These are phyloP conservation scores for Suillus variegatus DNA, from an alignment of 768 basidiomycete species.

Conservation along the genomic window DNA sequence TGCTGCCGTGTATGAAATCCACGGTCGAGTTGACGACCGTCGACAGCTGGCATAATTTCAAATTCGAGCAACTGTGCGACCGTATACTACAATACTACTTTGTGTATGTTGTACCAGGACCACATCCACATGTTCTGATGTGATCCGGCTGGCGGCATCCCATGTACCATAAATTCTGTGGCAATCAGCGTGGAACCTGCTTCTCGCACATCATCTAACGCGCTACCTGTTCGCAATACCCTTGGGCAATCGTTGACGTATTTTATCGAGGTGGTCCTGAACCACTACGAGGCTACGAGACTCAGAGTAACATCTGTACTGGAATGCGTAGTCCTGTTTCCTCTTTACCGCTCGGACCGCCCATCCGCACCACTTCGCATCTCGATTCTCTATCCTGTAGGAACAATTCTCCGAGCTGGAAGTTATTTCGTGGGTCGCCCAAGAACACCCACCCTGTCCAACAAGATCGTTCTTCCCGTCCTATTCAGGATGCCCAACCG, in stretches of 20 bases:
- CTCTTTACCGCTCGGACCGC: not conserved
- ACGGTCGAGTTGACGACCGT: not conserved
- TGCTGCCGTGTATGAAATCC: not conserved
- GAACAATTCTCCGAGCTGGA: not conserved
- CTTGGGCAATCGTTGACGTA: not conserved
- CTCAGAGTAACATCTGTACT: not conserved
- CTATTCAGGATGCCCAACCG: not conserved
- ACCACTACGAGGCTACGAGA: not conserved
- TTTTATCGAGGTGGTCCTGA: not conserved
- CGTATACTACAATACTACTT: not conserved
- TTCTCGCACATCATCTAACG: not conserved
- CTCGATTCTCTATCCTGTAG: not conserved
- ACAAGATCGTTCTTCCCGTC: not conserved
- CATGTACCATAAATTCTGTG: not conserved
- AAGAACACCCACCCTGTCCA: not conserved
- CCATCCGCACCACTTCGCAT: not conserved
- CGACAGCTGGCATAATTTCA: constrained; percentile 2
- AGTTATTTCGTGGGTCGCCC: not conserved
- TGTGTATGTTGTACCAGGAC: not conserved
- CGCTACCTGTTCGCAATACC: not conserved
- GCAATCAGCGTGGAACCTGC: not conserved
- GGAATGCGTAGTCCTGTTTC: not conserved
- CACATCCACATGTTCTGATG: not conserved
- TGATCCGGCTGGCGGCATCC: not conserved
- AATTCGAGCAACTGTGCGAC: not conserved